Conservation (phyloP, 208 protist genomes). For the Leishmania major region DNA sequence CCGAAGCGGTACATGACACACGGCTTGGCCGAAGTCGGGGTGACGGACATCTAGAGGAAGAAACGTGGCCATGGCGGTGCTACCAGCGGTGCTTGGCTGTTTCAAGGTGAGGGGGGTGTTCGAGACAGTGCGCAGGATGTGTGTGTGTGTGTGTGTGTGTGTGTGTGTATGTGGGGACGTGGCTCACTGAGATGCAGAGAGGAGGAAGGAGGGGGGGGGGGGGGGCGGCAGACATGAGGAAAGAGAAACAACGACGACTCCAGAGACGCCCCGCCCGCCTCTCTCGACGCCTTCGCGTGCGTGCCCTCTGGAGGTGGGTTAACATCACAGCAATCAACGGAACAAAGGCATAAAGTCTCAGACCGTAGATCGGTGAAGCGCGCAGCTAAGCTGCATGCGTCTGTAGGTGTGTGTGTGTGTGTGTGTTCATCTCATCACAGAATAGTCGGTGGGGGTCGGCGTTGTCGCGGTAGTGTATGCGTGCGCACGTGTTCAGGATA, state of each 20-base stretch:
- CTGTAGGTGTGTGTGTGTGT: neutral
- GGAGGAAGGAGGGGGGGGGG: neutral
- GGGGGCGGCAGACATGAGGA: neutral
- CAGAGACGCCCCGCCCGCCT: neutral
- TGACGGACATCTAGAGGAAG: conserved; percentile 71
- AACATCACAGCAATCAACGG: too few species aligned
- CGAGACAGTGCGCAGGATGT: neutral
- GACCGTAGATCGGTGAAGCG: too few species aligned
- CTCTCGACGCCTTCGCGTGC: neutral
- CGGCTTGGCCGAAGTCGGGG: conserved; percentile 58
- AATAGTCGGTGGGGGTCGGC: neutral
- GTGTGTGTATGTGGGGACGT: neutral
- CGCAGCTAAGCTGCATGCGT: too few species aligned
- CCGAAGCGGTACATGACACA: conserved; percentile 75
- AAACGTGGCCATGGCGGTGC: neutral
- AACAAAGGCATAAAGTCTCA: too few species aligned
- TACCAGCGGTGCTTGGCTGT: neutral
- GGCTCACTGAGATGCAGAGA: neutral
- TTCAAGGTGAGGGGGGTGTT: neutral
- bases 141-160: neutral
- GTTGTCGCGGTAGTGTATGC: neutral
- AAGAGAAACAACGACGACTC: conserved; percentile 2
- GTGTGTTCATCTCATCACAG: neutral
- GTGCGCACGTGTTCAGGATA: neutral
- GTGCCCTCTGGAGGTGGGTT: too few species aligned